A percentile compares a stretch with the other conserved stretches of the same genome.
Conservation (phyloP, 2,329 filamentous ascomycete species). For the Colletotrichum scovillei region DNA sequence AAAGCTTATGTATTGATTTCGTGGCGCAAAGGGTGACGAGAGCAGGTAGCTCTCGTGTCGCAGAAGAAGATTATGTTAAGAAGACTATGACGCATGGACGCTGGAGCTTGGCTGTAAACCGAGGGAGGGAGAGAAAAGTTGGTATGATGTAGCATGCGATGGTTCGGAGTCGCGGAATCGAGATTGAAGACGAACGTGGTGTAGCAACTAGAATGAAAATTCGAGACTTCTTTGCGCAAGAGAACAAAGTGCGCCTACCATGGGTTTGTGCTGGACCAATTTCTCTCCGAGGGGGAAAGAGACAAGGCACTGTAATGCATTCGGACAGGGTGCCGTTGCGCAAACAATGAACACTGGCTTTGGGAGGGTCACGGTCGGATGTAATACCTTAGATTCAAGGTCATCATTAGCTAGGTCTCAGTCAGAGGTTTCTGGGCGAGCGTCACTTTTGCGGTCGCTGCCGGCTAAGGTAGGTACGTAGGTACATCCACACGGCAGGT, state of each 20-base stretch:
- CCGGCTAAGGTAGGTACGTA: too few relatives aligned
- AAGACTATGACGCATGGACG: background rate
- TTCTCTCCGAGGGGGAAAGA: too few relatives aligned
- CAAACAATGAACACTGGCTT: too few relatives aligned
- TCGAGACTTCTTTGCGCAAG: background rate
- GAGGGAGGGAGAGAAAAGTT: background rate
- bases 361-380: too few relatives aligned
- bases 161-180: background rate
- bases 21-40: background rate
- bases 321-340: background rate
- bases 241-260: background rate
- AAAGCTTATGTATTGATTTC: background rate
- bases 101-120: background rate
- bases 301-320: background rate
- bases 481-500: too few relatives aligned
- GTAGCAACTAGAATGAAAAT: background rate
- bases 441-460: too few relatives aligned
- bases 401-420: too few relatives aligned
- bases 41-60: conserved; percentile 1
- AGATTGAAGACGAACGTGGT: background rate
- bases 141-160: background rate
- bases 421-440: too few relatives aligned
- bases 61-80: too few relatives aligned
- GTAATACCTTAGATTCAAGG: too few relatives aligned
- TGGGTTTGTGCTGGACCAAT: background rate